Percentiles rank a stretch among this genome's conserved stretches.
Conservation (phyloP, 768 basidiomycete genomes). For the Russula dissimulans region DNA sequence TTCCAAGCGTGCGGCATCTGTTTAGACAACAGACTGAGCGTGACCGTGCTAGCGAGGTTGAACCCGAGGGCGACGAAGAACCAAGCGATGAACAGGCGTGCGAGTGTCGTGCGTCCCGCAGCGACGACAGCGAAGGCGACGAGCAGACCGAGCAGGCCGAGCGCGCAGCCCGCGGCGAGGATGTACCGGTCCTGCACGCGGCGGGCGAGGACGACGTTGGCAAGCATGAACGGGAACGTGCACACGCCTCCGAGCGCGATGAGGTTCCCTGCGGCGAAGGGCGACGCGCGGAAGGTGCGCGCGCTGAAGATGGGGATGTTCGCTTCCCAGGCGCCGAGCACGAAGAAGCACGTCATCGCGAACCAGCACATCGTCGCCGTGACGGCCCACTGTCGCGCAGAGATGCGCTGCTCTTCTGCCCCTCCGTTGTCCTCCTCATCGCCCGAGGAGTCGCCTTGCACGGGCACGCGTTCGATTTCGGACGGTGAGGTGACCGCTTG, state of each 20-base stretch:
- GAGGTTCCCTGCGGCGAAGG: slow-evolving; percentile 59
- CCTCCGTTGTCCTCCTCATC: slow-evolving; percentile 3
- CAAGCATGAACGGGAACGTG: slow-evolving; percentile 57
- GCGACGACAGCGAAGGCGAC: slow-evolving; percentile 40
- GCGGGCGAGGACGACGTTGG: slow-evolving; percentile 47
- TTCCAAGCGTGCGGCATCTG: slow-evolving; percentile 60
- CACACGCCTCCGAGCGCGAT: slow-evolving; percentile 57
- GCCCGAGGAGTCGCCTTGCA: background rate
- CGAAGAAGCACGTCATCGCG: slow-evolving; percentile 60
- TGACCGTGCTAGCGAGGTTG: slow-evolving; percentile 63
- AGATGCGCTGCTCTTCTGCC: slow-evolving; percentile 4
- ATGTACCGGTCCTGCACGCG: slow-evolving; percentile 53
- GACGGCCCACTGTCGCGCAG: slow-evolving; percentile 40
- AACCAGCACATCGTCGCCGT: slow-evolving; percentile 61
- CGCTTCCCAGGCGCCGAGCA: slow-evolving; percentile 60
- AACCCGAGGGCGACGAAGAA: slow-evolving; percentile 60
- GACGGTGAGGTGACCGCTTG: no score
- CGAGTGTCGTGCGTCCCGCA: slow-evolving; percentile 35
- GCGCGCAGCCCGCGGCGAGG: slow-evolving; percentile 40
- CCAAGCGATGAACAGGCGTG: slow-evolving; percentile 40
- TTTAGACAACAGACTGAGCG: slow-evolving; percentile 57
- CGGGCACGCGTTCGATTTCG: background rate
- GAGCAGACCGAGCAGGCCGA: slow-evolving; percentile 46
- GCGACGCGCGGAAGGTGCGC: slow-evolving; percentile 43
- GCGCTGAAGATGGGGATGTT: slow-evolving; percentile 57